Base-by-base conservation (phyloP, 345 rosid genomes). In the Populus simonii region DNA sequence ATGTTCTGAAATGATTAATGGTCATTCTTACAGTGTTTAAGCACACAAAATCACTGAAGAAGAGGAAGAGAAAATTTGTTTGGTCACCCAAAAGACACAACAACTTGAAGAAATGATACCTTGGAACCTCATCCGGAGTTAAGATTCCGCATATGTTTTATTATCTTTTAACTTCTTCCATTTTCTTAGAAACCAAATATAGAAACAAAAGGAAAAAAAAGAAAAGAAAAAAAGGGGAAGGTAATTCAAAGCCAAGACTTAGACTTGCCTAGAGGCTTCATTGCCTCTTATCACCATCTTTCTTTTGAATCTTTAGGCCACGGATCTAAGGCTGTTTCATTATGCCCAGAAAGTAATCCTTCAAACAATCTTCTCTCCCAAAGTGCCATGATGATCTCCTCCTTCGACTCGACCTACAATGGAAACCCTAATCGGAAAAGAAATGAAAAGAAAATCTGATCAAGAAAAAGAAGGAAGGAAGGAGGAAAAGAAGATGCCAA, bases 181-280 rank as follows among this genome's bases (percentile, higher is more conserved):
- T 73, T 68, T 85, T 86, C 81, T 75, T 29, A 71, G 83, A 66
- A 85, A 79, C 85, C 86, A 81, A 82, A 88, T 84, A 82, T 7
- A 23, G 23, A 72, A 17, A 1, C 61, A 73, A 41, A 53, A 16
- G 7, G 9, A 5, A 33, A 33, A 33, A n/a, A 6, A 62, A 4
- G 33, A 20, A 31, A 25, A 20, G 18, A 51, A 20, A 45, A 20
- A 10, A 66, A 70, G 17, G 25, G 23, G 55, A 66, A 67, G 72
- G 78, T 33, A 80, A 68, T 65, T 71, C 61, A 67, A 75, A 89
- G 92, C 92, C 92, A 89, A 89, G 92, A 81, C 78, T 68, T 66
- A 86, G 92, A 89, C 92, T 89, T 89, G 92, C 92, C 92, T 85
- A 86, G 85, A 86, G 85, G 86, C 74, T 66, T 75, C 57, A 76